Conservation (phyloP, 1,284 basidiomycete species). For the Leccinum pachyderme region DNA sequence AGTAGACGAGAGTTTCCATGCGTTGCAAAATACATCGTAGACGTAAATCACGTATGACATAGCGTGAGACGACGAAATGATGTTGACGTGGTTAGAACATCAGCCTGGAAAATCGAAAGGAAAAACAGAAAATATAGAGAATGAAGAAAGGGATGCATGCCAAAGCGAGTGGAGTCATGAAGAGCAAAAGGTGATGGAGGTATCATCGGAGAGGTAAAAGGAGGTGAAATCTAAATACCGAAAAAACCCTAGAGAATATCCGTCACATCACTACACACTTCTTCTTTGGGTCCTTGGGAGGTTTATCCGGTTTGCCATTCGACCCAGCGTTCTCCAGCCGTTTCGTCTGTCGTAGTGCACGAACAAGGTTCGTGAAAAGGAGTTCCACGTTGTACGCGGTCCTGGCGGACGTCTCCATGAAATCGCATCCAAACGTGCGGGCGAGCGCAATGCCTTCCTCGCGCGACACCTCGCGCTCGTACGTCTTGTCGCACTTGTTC, state of each 20-base stretch:
- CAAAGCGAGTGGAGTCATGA: constrained; percentile 31
- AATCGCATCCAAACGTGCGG: constrained; percentile 86
- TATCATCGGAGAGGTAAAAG: constrained; percentile 67
- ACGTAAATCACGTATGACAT: constrained; percentile 41
- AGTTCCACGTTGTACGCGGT: constrained; percentile 94
- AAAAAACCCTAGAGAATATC: constrained; percentile 53
- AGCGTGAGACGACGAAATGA: constrained; percentile 38
- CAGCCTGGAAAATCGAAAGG: constrained; percentile 26
- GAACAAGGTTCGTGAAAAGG: constrained; percentile 89
- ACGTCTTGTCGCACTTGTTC: constrained; percentile 87
- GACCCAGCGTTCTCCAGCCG: constrained; percentile 27
- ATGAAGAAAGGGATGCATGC: constrained; percentile 26
- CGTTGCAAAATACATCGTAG: constrained; percentile 40
- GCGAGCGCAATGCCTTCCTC: constrained; percentile 89
- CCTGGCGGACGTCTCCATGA: constrained; percentile 96
- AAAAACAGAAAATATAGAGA: not conserved
- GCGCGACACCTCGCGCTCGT: constrained; percentile 82
- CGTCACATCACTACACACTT: constrained; percentile 79
- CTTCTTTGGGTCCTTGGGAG: constrained; percentile 44
- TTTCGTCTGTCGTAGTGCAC: constrained; percentile 75
- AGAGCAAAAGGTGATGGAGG: constrained; percentile 52
- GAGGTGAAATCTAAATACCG: constrained; percentile 60
- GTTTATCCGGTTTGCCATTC: constrained; percentile 34
- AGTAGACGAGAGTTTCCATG: constrained; percentile 32
- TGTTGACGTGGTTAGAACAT: constrained; percentile 35